phyloP scores from a whole-genome alignment of 192 early-diverging fungal genomes.

The Blastocladiella britannica region DNA sequence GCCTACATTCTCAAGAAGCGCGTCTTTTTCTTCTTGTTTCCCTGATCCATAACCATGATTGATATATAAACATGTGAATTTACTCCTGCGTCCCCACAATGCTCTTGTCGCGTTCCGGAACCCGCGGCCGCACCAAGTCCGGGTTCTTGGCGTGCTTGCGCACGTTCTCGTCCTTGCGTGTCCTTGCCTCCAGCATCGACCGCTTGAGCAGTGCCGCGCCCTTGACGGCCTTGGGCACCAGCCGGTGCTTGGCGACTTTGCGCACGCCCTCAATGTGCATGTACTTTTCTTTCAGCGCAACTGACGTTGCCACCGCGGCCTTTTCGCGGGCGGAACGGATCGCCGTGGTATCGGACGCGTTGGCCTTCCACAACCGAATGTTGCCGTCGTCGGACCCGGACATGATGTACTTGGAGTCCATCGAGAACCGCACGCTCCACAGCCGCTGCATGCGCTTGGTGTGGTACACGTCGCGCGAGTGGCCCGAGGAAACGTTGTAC shows the following conservation, averaged over 20 bases:
- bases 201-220: constrained; percentile 59
- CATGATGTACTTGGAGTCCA: constrained; percentile 86
- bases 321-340: constrained; percentile 53
- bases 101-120: constrained; percentile 49
- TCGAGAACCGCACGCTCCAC: constrained; percentile 76
- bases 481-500: constrained; percentile 55
- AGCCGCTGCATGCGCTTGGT: constrained; percentile 96
- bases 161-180: constrained; percentile 73
- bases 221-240: constrained; percentile 64
- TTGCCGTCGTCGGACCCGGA: constrained; percentile 96
- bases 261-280: constrained; percentile 75
- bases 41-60: no score
- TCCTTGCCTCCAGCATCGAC: constrained; percentile 54
- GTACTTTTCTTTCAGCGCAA: constrained; percentile 82
- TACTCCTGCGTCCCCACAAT: constrained; percentile 31
- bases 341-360: constrained; percentile 55
- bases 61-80: no score
- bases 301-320: constrained; percentile 51
- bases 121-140: constrained; percentile 20
- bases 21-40: constrained; percentile 9
- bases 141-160: constrained; percentile 62
- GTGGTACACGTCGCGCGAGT: constrained; percentile 84
- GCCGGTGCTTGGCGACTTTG: constrained; percentile 62
- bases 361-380: constrained; percentile 88
- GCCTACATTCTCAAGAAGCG: constrained; percentile 40